Percentiles rank a stretch among this genome's conserved stretches.
These are phyloP conservation scores for Metschnikowia vanudenii DNA, from an alignment of 805 yeast genomes.

Conservation along the genomic window DNA sequence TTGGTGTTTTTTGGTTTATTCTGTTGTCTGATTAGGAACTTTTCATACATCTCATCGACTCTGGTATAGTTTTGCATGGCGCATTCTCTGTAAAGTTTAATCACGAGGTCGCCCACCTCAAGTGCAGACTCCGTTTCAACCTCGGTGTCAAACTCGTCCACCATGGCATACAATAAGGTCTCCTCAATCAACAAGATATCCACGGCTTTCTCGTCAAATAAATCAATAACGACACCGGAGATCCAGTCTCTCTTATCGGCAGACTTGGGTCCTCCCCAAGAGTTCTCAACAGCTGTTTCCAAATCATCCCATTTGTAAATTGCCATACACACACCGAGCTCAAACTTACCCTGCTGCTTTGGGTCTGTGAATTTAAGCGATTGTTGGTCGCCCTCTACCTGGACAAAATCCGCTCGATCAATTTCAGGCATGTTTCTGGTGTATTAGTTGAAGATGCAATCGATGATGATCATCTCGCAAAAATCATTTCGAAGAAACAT, in stretches of 20 bases:
- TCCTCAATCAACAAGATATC: conserved; percentile 83
- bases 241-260: conserved; percentile 95
- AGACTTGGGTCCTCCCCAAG: conserved; percentile 95
- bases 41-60: conserved; percentile 59
- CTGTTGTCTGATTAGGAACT: conserved; percentile 56
- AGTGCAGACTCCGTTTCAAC: conserved; percentile 89
- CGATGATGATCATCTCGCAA: conserved; percentile 13
- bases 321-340: conserved; percentile 89
- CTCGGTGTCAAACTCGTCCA: conserved; percentile 87
- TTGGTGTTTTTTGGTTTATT: conserved; percentile 25
- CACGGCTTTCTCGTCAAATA: conserved; percentile 65
- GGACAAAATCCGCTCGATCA: conserved; percentile 53
- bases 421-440: conserved; percentile 28
- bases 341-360: conserved; percentile 80
- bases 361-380: conserved; percentile 50
- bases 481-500: conserved; percentile 1
- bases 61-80: conserved; percentile 47
- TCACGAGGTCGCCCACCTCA: conserved; percentile 63
- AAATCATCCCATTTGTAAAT: conserved; percentile 89
- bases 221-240: conserved; percentile 74
- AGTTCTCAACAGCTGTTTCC: conserved; percentile 81
- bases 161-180: conserved; percentile 82
- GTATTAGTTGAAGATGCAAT: background rate
- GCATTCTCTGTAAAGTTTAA: conserved; percentile 68
- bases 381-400: conserved; percentile 43